Percentiles rank a stretch among this genome's conserved stretches.
These are phyloP conservation scores for Phytopythium boreale DNA, from an alignment of 352 stramenopile species.

Conservation along the genomic window DNA sequence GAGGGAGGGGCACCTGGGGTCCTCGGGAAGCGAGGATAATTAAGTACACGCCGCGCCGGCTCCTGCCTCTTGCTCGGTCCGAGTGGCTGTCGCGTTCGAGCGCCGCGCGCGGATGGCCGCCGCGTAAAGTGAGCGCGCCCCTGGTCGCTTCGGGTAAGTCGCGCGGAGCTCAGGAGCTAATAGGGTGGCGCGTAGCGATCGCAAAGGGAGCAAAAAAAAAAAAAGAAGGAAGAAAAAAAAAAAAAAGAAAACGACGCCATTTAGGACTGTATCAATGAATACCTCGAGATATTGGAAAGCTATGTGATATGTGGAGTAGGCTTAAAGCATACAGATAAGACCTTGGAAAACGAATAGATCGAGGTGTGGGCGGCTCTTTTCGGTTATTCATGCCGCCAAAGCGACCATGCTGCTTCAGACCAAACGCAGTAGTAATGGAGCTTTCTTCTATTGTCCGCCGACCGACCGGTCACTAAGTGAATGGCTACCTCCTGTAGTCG, in stretches of 20 bases:
- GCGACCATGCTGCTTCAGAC: too few species aligned
- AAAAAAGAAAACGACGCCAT: neutral
- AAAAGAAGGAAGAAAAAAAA: neutral
- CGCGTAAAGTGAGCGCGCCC: neutral
- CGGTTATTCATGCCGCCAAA: too few species aligned
- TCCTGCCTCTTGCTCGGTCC: neutral
- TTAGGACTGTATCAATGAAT: neutral
- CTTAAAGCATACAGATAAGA: neutral
- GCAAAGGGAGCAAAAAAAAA: neutral
- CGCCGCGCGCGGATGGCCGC: neutral
- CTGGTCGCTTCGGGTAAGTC: neutral
- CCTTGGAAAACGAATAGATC: conserved; percentile 6
- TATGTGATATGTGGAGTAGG: neutral
- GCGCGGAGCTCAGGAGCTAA: neutral
- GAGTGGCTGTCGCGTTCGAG: neutral
- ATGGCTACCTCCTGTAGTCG: too few species aligned
- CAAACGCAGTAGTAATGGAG: too few species aligned
- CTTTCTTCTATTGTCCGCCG: too few species aligned
- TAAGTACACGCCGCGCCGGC: neutral
- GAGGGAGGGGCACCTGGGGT: too few species aligned
- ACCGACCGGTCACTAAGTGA: too few species aligned
- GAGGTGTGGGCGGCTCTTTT: neutral
- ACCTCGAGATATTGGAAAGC: neutral
- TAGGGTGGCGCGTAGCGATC: neutral
- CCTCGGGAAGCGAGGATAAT: too few species aligned